phyloP scores from a whole-genome alignment of 176 grass and related monocot species.

The maize (Zea mays) region DNA sequence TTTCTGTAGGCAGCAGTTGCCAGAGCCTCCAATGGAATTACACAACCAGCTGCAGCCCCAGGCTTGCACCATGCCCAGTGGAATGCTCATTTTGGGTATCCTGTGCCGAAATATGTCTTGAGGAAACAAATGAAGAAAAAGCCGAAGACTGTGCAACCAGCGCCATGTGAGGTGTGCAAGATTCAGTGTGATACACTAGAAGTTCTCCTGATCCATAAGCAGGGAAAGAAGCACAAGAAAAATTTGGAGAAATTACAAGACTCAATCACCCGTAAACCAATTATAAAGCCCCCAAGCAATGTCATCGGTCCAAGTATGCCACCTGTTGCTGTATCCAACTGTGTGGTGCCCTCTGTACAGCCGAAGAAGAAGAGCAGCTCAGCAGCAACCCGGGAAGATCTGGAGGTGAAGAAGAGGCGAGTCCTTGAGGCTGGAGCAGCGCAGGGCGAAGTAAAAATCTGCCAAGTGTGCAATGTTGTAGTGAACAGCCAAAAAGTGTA shows the following conservation, averaged over 20 bases:
- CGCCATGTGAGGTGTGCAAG: slow-evolving; percentile 72
- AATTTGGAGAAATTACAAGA: slow-evolving; percentile 75
- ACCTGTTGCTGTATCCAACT: slow-evolving; percentile 21
- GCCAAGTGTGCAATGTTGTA: slow-evolving; percentile 63
- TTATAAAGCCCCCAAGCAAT: slow-evolving; percentile 31
- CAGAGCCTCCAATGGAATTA: slow-evolving; percentile 42
- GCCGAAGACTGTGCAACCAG: slow-evolving; percentile 46
- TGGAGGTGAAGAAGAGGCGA: slow-evolving; percentile 69
- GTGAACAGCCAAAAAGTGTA: slow-evolving; percentile 73
- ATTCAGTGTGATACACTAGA: slow-evolving; percentile 63
- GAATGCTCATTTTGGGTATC: slow-evolving; percentile 47
- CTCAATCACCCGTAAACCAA: slow-evolving; percentile 45
- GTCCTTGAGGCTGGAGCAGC: slow-evolving; percentile 63
- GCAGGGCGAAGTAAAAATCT: slow-evolving; percentile 59
- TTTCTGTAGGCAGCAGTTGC: slow-evolving; percentile 36
- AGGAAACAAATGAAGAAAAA: slow-evolving; percentile 43
- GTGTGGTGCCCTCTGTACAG: slow-evolving; percentile 20
- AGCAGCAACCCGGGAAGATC: slow-evolving; percentile 40
- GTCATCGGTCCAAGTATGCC: slow-evolving; percentile 12
- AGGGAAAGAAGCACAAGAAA: slow-evolving; percentile 84
- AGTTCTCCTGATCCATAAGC: slow-evolving; percentile 63
- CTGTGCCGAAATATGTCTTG: slow-evolving; percentile 29
- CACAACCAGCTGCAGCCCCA: slow-evolving; percentile 23
- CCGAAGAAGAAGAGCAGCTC: slow-evolving; percentile 37
- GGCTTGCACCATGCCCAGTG: slow-evolving; percentile 38